Percentiles rank a stretch among this genome's conserved stretches.
Conservation (phyloP, 2,329 filamentous ascomycete species). For the Calonectria multiphialidica region DNA sequence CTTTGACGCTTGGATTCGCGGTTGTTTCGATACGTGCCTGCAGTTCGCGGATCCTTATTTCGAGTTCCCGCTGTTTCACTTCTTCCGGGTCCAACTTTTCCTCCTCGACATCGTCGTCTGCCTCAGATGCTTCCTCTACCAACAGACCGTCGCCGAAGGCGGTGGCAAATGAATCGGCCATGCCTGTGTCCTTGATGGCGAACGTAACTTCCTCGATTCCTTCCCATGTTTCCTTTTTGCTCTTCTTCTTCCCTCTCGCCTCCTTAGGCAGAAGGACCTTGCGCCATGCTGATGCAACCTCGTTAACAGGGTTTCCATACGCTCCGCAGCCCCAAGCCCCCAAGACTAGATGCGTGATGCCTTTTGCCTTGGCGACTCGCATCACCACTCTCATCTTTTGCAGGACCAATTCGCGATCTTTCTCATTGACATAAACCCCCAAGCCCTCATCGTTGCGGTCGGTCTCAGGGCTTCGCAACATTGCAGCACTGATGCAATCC, state of each 20-base stretch:
- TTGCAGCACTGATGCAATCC: constrained; percentile 69
- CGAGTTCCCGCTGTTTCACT: constrained; percentile 21
- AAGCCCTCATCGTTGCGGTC: constrained; percentile 50
- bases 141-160: constrained; percentile 56
- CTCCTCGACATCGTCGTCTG: background rate
- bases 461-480: constrained; percentile 69
- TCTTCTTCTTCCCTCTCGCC: constrained; percentile 31
- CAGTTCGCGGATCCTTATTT: constrained; percentile 32
- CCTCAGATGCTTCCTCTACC: background rate
- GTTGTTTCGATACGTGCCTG: constrained; percentile 27
- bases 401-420: constrained; percentile 63
- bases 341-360: constrained; percentile 63
- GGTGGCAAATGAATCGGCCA: constrained; percentile 64
- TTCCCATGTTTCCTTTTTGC: constrained; percentile 34
- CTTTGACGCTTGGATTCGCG: constrained; percentile 24
- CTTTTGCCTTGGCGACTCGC: constrained; percentile 61
- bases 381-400: constrained; percentile 70
- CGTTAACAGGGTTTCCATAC: constrained; percentile 70
- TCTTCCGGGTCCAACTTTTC: constrained; percentile 13
- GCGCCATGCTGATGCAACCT: constrained; percentile 67
- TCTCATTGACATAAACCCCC: constrained; percentile 54
- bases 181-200: constrained; percentile 64
- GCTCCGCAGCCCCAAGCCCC: constrained; percentile 76
- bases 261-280: constrained; percentile 44
- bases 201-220: constrained; percentile 63